phyloP scores from a whole-genome alignment of 2,329 filamentous ascomycete genomes.

The Phialemonium atrogriseum region DNA sequence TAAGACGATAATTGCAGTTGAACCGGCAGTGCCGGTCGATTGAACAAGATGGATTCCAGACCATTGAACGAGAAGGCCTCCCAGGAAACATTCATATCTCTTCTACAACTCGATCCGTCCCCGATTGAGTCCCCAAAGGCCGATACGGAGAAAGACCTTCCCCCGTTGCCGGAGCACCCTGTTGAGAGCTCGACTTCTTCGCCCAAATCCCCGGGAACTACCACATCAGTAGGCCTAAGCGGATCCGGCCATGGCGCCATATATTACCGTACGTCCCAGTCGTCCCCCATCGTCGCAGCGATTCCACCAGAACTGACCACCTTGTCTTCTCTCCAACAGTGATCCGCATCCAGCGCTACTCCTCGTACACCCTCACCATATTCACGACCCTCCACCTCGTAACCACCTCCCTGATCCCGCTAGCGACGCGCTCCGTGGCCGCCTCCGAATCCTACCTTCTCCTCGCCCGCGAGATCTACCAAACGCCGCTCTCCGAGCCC shows the following conservation, averaged over 20 bases:
- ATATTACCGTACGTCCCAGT: conserved; percentile 58
- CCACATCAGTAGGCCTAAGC: conserved; percentile 48
- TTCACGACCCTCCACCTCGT: conserved; percentile 71
- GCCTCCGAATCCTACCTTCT: conserved; percentile 79
- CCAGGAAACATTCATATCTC: conserved; percentile 29
- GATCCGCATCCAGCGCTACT: conserved; percentile 75
- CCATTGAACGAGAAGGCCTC: neutral
- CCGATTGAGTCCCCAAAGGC: conserved; percentile 57
- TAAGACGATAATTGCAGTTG: too few relatives aligned
- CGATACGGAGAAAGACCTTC: conserved; percentile 37
- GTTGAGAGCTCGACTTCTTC: too few relatives aligned
- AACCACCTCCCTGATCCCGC: conserved; percentile 75
- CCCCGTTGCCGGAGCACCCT: conserved; percentile 26
- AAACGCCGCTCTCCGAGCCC: conserved; percentile 72
- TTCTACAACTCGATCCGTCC: conserved; percentile 73
- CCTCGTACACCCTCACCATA: conserved; percentile 72
- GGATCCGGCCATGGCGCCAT: conserved; percentile 56
- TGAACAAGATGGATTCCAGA: neutral
- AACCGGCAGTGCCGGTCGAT: too few relatives aligned
- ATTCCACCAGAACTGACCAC: conserved; percentile 8
- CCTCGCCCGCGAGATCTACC: conserved; percentile 86
- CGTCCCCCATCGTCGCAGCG: conserved; percentile 9
- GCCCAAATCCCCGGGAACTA: too few relatives aligned
- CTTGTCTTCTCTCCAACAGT: conserved; percentile 37
- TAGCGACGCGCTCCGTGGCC: conserved; percentile 62